Evolutionary conservation across 306 rosid genomes (phyloP), one percentile per base, ranked within the genome.

Genomic region (Cucumis hystrix): DNA sequence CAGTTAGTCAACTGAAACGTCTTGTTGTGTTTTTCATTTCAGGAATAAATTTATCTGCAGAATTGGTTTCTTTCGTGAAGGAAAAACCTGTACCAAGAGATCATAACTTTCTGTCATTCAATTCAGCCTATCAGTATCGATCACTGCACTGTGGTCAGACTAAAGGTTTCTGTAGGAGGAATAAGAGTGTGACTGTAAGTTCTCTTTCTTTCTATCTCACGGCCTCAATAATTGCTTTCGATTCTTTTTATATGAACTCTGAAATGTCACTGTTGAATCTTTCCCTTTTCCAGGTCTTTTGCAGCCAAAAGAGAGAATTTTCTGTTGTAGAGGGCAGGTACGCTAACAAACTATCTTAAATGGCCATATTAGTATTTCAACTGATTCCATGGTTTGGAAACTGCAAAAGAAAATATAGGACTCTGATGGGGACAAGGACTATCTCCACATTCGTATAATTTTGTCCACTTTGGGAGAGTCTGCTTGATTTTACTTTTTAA

Each of bases 291-390:
- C 78, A 88, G 98, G 82, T 90, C 79, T 78, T 75, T 23, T 90
- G 89, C 76, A 76, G 79, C 30, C 85, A 82, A 81, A 87, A 80
- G 82, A 86, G 70, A 49, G 85, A 87, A 65, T 81, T 83, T 86
- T 82, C 80, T 12, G 87, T 85, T 55, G 86, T 94, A 30, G 94
- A 84, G 81, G 88, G 86, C 83, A 91, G 92, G 97, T 91, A 81
- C 37, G 83, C 4, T 54, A 43, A 71, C 76, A 74, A 21, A 74
- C 43, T 8, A 7, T 72, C 56, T 74, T 79, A 76, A 14, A 20
- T n/a, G 55, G 35, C 47, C 9, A 56, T 37, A 21, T 37, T 13
- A 65, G 40, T 47, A 18, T 64, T 20, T 45, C 62, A 8, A 74
- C 43, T 80, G 49, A 49, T 17, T 74, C 13, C 52, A 30, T 55